phyloP scores from a whole-genome alignment of 1,139 yeast genomes.

The Meyerozyma guilliermondii region DNA sequence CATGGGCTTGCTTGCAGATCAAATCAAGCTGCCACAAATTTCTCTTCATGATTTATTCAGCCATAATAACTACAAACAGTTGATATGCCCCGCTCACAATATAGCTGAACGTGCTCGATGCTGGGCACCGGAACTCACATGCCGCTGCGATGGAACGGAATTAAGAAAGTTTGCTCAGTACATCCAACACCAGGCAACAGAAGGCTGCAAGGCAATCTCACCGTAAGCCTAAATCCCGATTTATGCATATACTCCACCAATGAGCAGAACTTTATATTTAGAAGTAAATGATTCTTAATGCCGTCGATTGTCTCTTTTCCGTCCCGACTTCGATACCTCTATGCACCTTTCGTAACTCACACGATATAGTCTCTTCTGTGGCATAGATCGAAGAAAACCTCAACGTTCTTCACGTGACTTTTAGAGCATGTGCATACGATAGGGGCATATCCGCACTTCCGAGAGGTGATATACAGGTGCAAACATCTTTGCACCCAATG shows the following conservation, averaged over 20 bases:
- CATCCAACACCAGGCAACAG: constrained; percentile 1
- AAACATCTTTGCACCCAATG: background rate
- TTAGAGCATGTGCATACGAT: background rate
- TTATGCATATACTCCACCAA: background rate
- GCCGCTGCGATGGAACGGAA: constrained; percentile 1
- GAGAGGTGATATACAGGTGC: background rate
- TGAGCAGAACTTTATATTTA: no score
- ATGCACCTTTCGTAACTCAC: no score
- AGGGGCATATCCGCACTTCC: background rate
- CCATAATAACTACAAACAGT: background rate
- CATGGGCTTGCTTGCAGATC: background rate
- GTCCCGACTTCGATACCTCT: no score
- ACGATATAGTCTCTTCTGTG: no score
- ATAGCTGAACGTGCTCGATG: background rate
- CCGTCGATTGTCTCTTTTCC: no score
- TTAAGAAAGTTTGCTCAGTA: background rate
- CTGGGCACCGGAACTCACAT: background rate
- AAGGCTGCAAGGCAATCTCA: background rate
- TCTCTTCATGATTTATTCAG: background rate
- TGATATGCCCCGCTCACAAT: constrained; percentile 1
- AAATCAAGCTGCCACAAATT: background rate
- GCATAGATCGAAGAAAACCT: background rate
- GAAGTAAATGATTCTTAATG: no score
- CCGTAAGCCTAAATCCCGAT: background rate
- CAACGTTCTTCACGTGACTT: background rate